A percentile compares a stretch with the other conserved stretches of the same genome.
phyloP scores from a whole-genome alignment of 345 rosid genomes.

The Erucastrum elatum region DNA sequence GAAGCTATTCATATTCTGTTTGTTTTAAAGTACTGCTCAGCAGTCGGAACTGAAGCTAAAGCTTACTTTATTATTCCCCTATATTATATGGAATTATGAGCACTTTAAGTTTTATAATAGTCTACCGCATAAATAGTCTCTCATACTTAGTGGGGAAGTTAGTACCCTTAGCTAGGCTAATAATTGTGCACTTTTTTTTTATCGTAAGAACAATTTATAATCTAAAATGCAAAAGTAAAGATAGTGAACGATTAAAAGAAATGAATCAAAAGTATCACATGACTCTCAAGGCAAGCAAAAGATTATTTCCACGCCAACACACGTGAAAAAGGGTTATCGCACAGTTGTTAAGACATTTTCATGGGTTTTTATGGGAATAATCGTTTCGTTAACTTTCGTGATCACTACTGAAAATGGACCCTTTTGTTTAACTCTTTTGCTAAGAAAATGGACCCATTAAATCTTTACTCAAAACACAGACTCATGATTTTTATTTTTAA shows the following conservation, averaged over 20 bases:
- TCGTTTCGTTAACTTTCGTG: neutral
- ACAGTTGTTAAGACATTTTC: neutral
- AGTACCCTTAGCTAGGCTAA: constrained; percentile 27
- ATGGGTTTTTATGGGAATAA: neutral
- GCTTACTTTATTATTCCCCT: neutral
- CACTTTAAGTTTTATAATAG: neutral
- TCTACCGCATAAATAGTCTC: neutral
- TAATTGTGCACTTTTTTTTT: constrained; percentile 10
- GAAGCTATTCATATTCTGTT: neutral
- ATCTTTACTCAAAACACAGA: neutral
- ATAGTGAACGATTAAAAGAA: constrained; percentile 16
- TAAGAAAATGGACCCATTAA: neutral
- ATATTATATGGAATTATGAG: neutral
- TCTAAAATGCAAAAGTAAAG: constrained; percentile 30
- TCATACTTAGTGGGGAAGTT: constrained; percentile 39
- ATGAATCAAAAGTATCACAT: constrained; percentile 31
- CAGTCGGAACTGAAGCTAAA: neutral
- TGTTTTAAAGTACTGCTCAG: neutral
- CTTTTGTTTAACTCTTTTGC: neutral
- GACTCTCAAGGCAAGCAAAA: constrained; percentile 32
- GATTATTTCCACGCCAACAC: constrained; percentile 8
- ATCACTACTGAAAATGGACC: neutral
- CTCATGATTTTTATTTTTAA: neutral
- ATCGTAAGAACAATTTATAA: neutral
- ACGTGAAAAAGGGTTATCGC: constrained; percentile 4